Evolutionary conservation across 2,329 filamentous ascomycete species (phyloP).

Genomic region (Sclerotinia spermophila): DNA sequence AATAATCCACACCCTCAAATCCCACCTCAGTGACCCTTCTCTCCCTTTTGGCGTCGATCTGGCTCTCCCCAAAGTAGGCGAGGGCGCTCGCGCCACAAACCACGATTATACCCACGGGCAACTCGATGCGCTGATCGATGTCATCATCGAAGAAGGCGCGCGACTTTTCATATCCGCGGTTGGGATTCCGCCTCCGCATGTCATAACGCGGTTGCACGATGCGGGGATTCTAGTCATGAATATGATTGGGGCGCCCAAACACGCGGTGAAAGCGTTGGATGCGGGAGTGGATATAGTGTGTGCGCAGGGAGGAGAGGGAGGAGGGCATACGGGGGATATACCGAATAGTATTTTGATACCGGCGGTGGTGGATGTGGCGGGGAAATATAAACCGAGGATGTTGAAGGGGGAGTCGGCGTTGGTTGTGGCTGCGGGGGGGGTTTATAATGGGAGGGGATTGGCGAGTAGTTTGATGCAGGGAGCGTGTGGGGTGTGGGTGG

Average conservation of each 20-base stretch:
- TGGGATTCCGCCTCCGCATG: conserved; percentile 71
- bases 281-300: conserved; percentile 88
- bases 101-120: conserved; percentile 92
- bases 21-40: conserved; percentile 59
- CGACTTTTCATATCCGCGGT: conserved; percentile 84
- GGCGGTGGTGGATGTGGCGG: conserved; percentile 79
- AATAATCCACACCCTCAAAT: conserved; percentile 84
- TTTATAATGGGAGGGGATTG: conserved; percentile 76
- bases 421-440: conserved; percentile 85
- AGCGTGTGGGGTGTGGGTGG: conserved; percentile 87
- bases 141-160: conserved; percentile 80
- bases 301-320: conserved; percentile 88
- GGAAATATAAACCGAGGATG: conserved; percentile 52
- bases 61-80: conserved; percentile 84
- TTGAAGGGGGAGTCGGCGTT: conserved; percentile 68
- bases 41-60: conserved; percentile 90
- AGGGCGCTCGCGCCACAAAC: conserved; percentile 80
- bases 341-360: conserved; percentile 84
- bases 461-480: conserved; percentile 84
- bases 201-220: conserved; percentile 73
- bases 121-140: conserved; percentile 81
- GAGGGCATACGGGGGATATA: conserved; percentile 87
- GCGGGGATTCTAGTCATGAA: conserved; percentile 89
- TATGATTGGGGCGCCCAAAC: conserved; percentile 91
- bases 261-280: conserved; percentile 83